These are phyloP conservation scores for Pseudogymnoascus sp. DNA, from an alignment of 2,329 filamentous ascomycete species.

Conservation along the genomic window DNA sequence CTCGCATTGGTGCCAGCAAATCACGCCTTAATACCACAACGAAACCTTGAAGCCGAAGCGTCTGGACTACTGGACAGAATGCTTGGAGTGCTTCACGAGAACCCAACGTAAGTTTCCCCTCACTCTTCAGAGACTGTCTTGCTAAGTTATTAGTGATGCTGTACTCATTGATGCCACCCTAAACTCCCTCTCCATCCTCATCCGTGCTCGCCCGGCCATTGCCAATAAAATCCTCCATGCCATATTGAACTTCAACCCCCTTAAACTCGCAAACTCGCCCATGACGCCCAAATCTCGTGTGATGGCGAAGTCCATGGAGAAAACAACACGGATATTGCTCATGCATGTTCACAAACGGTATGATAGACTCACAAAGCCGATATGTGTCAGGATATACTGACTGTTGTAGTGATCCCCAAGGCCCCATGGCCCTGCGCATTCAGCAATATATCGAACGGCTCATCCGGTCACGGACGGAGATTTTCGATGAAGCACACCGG, in stretches of 20 bases:
- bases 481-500: constrained; percentile 68
- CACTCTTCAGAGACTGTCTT: constrained; percentile 30
- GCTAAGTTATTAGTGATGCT: constrained; percentile 56
- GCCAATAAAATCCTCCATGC: constrained; percentile 79
- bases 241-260: constrained; percentile 83
- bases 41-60: constrained; percentile 84
- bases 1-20: constrained; percentile 76
- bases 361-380: constrained; percentile 17
- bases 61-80: constrained; percentile 85
- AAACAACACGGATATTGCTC: constrained; percentile 77
- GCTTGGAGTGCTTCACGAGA: constrained; percentile 76
- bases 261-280: constrained; percentile 68
- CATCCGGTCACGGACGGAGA: constrained; percentile 67
- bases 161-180: constrained; percentile 84
- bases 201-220: constrained; percentile 72
- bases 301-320: constrained; percentile 86
- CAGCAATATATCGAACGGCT: constrained; percentile 81
- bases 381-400: constrained; percentile 18
- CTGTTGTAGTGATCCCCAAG: constrained; percentile 62
- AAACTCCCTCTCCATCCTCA: constrained; percentile 76
- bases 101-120: constrained; percentile 57
- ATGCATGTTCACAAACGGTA: constrained; percentile 76
- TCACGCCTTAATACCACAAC: constrained; percentile 70
- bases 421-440: constrained; percentile 67
- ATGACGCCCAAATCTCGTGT: constrained; percentile 75